Base-by-base conservation (phyloP, 1,139 yeast genomes). In the Kodamaea alishanica region DNA sequence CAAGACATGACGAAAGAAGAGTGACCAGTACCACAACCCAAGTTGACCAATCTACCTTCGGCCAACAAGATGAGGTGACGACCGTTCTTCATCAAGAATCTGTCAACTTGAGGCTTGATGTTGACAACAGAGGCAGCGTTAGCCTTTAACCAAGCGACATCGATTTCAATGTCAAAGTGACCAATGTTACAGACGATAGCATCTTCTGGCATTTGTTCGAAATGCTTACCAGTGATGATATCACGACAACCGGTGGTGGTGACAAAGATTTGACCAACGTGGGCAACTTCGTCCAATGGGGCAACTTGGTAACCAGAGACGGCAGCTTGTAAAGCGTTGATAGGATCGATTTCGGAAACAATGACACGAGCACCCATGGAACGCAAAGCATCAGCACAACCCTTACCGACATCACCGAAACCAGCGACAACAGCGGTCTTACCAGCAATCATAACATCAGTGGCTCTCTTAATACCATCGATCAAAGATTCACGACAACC, bases 1-100 rank as follows among this genome's bases (percentile, higher is more conserved):
- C 98, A 92, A 51, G 97, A 90, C 99, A 92, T 92, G 66, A 92
- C 98, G 67, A 92, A 92, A 39, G 97, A 89, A 45, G 98, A 86
- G 81, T 92, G 99, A 66, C 99, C 99, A 64, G 98, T 94, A 67
- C 98, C 99, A 78, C 98, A 94, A 61, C 99, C 99, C 70, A 92
- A 81, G 90, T 92, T 92, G 69, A 92, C 98, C 65, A 92, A 84
- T 81, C 99, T 90, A 75, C 99, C 99, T 75, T 90, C 97, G 56
- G 99, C 99, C 63, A 92, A 85, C 67, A 92, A 80, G 75, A 92
- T 90, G 64, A 92, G 66, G 79, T 92, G 98, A 69, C 86, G 88
- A 63, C 98, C 98, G 61, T 77, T 77, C 65, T 80, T 74, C 77
- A 92, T 73, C 70, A 88, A 78, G 84, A 73, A 92, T 78, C 99